A percentile compares a stretch with the other conserved stretches of the same genome.
These are phyloP conservation scores for Termitomyces sp. DNA, from an alignment of 768 basidiomycete genomes.

Conservation along the genomic window DNA sequence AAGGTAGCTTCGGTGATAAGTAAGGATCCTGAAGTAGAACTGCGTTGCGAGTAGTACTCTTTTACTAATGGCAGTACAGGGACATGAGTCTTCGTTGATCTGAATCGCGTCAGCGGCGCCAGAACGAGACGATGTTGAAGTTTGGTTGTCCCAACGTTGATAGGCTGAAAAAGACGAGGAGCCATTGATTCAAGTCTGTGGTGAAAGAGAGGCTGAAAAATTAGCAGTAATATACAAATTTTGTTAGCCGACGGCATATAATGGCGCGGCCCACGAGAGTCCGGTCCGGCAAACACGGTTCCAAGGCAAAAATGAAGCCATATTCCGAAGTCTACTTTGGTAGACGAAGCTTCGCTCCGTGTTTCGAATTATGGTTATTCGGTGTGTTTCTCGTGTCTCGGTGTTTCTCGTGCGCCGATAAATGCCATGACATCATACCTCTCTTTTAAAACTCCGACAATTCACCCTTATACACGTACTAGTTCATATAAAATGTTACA, in stretches of 20 bases:
- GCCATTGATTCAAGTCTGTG: background rate
- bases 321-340: too few species aligned
- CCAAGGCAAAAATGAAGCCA: too few species aligned
- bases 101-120: slow-evolving; percentile 21
- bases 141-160: slow-evolving; percentile 26
- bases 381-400: too few species aligned
- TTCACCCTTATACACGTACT: too few species aligned
- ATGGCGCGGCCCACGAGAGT: background rate
- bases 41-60: slow-evolving; percentile 32
- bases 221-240: background rate
- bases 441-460: too few species aligned
- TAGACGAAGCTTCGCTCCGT: too few species aligned
- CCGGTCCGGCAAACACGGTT: too few species aligned
- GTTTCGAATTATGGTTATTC: too few species aligned
- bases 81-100: slow-evolving; percentile 15
- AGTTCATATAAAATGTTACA: too few species aligned
- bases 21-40: slow-evolving; percentile 31
- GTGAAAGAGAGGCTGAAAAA: too few species aligned
- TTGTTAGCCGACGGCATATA: background rate
- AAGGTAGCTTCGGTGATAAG: slow-evolving; percentile 41
- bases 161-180: slow-evolving; percentile 32
- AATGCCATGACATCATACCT: too few species aligned
- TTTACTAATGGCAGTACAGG: slow-evolving; percentile 23
- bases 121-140: slow-evolving; percentile 43
- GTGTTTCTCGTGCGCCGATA: too few species aligned